Base-by-base conservation (phyloP, 345 rosid species). In the Hibiscus tridactylites region DNA sequence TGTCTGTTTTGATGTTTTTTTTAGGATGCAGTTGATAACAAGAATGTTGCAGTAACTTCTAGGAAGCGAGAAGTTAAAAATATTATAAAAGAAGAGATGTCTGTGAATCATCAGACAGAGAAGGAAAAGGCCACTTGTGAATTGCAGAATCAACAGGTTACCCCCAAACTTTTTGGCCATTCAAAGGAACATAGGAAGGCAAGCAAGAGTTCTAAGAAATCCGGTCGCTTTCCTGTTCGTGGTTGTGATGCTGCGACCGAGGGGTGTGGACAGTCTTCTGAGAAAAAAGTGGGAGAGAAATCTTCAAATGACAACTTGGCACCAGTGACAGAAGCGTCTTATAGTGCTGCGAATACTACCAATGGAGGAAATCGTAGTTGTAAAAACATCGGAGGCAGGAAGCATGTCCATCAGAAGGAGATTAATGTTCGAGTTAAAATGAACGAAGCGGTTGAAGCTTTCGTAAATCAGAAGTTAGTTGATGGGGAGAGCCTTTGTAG, bases 381-480 rank as follows among this genome's bases (percentile, higher is more conserved):
- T 59, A 73, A 71, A 68, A 71, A 66, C 26, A 29, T 42, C 19
- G 50, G 65, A 24, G 29, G 56, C 11, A 28, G 12, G 59, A 76
- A 33, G 62, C 17, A 61, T 74, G 63, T 58, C 5, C 70, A 74
- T 39, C 71, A 15, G 42, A 73, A 73, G 9, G 86, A 88, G 82
- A 79, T 66, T 62, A 88, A 84, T 42, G 79, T 79, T 76, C 87
- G 75, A 76, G 81, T 80, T 67, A 70, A 82, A 71, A 80, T 84
- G 81, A 83, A 81, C 42, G 85, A 82, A 78, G 82, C 83, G 3
- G 83, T 88, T 17, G 96, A 90, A 79, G 82, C 83, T 52, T 85
- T 87, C 57, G 80, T 85, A 13, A 80, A 85, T 81, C 83, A 81
- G 5, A 92, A 85, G 78, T 70, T 83, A 46, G 59, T 15, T 46